Evolutionary conservation across 2,329 filamentous ascomycete genomes (phyloP).

Genomic region (Xylariaceae sp.): DNA sequence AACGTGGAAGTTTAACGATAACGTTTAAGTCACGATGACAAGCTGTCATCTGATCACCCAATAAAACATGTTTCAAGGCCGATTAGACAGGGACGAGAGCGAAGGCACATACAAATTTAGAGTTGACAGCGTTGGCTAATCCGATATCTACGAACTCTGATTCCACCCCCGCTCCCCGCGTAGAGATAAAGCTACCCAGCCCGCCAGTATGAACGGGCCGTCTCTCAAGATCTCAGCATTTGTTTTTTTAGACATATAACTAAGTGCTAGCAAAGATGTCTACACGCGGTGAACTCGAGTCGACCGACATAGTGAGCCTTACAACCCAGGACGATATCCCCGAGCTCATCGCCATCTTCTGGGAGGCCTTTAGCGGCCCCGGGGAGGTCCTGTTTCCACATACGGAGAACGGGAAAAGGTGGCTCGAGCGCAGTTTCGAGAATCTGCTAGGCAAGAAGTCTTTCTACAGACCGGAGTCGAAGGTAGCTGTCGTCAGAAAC

Average conservation of each 20-base stretch:
- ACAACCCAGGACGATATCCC: conserved; percentile 29
- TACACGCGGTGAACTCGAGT: conserved; percentile 1
- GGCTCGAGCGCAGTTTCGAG: conserved; percentile 31
- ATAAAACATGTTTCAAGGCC: conserved; percentile 11
- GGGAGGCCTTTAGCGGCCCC: conserved; percentile 30
- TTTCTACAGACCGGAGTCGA: conserved; percentile 26
- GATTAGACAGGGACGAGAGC: conserved; percentile 14
- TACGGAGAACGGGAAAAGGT: conserved; percentile 26
- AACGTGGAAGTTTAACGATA: not conserved
- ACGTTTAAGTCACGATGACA: conserved; percentile 18
- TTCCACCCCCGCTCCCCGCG: not conserved
- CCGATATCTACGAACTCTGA: conserved; percentile 9
- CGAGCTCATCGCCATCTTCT: conserved; percentile 28
- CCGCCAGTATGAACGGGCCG: not conserved
- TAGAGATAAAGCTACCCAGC: conserved; percentile 9
- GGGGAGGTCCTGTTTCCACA: conserved; percentile 30
- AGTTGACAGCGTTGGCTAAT: conserved; percentile 20
- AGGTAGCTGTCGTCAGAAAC: conserved; percentile 28
- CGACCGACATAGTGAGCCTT: conserved; percentile 24
- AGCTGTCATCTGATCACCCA: conserved; percentile 11
- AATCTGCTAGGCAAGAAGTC: conserved; percentile 29
- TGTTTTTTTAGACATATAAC: not conserved
- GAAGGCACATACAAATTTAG: conserved; percentile 12
- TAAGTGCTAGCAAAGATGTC: not conserved
- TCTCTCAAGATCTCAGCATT: not conserved